Evolutionary conservation across 441 rosid species (phyloP).

Genomic region (Brassica balearica): DNA sequence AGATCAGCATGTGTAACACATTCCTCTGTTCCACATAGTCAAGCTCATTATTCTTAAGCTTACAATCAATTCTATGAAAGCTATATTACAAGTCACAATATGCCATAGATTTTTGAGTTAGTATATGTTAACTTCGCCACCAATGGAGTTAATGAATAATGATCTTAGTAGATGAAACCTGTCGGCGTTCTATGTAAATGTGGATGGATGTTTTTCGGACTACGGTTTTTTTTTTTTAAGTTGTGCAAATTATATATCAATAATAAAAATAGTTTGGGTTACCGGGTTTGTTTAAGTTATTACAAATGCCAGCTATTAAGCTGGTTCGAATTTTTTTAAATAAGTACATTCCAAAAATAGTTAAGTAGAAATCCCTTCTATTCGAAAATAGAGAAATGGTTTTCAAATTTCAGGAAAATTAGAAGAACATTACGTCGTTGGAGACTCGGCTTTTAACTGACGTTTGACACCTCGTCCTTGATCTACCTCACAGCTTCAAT

Average conservation of each 20-base stretch:
- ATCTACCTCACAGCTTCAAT: too few species aligned
- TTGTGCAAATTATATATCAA: not conserved
- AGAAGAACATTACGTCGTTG: not conserved
- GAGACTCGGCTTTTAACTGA: not conserved
- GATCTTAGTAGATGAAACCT: not conserved
- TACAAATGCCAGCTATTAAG: not conserved
- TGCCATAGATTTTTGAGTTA: not conserved
- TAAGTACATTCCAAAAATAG: not conserved
- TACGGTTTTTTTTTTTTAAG: not conserved
- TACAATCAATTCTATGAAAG: not conserved
- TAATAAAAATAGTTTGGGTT: not conserved
- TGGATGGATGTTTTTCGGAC: not conserved
- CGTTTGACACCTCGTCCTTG: not conserved
- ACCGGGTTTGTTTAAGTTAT: not conserved
- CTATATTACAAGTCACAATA: not conserved
- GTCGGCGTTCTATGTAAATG: not conserved
- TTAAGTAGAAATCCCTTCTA: not conserved
- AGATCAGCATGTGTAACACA: too few species aligned
- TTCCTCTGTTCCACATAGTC: too few species aligned
- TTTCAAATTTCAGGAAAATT: not conserved
- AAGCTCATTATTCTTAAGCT: too few species aligned
- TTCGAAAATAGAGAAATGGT: not conserved
- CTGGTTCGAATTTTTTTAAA: not conserved
- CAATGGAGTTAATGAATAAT: not conserved
- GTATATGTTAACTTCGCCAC: not conserved